Evolutionary conservation across 1,284 basidiomycete species (phyloP), one percentile per base, ranked within the genome.

Genomic region (Flammula alnicola): DNA sequence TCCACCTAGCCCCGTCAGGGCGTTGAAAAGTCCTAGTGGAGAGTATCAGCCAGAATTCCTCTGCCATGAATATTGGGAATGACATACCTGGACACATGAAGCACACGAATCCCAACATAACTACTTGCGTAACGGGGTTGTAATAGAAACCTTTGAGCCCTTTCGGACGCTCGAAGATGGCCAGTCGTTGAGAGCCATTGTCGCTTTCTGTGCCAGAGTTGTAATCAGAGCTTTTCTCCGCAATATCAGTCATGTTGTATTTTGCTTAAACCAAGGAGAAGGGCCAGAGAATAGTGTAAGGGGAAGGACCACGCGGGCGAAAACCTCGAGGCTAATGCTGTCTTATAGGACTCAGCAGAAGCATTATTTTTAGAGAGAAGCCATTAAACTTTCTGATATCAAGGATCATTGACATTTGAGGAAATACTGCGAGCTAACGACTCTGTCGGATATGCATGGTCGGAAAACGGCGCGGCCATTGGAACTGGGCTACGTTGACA

Each of bases 21-120:
- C 71, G 54, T 82, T 82, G 67, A 79, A 82, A 14, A 81, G 68
- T 33, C 78, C 77, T 73, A 35, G 26, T 5, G 22, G 11, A 10
- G 17, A 9, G 22, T 5, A 20, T 36, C 3, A 36, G 11, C 20
- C n/a, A 17, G 2, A 5, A 4, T 5, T 14, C 17, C 3, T 19
- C 33, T 10, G n/a, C 33, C n/a, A 36, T 16, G 20, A 19, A 19
- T 16, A 25, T 6, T 46, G 40, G 35, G 12, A 31, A 29, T 27
- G 26, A 47, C 60, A 66, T 63, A 65, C 81, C 83, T 43, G 82
- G 82, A 61, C 84, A 81, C 80, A 86, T 78, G 61, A 79, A 79
- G 57, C 85, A 88, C 26, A 88, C 81, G 51, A 88, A 76, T 22
- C 84, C 85, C 46, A 88, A 71, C 70, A 88, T 71, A 51, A 70